A percentile compares a stretch with the other conserved stretches of the same genome.
Conservation (phyloP, 805 yeast species). For the Metschnikowia corniflorae region DNA sequence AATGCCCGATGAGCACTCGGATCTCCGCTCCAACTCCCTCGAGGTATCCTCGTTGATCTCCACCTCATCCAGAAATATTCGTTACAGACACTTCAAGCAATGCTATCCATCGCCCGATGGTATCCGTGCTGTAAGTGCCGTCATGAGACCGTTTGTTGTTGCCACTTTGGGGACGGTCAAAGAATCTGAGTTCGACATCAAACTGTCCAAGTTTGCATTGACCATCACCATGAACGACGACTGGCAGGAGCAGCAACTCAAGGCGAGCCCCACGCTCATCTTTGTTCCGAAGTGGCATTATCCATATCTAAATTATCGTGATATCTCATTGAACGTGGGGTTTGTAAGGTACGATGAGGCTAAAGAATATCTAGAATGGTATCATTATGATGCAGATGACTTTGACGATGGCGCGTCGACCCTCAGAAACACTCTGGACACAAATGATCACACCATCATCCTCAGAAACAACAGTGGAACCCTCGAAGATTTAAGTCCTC, state of each 20-base stretch:
- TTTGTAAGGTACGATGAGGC: conserved; percentile 47
- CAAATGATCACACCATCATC: conserved; percentile 28
- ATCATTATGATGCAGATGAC: conserved; percentile 40
- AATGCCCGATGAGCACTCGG: conserved; percentile 5
- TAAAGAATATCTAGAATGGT: conserved; percentile 66
- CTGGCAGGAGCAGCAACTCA: neutral
- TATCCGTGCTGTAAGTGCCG: conserved; percentile 69
- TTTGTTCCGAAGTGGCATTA: conserved; percentile 75
- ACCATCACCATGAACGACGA: conserved; percentile 32
- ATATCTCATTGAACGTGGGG: conserved; percentile 55
- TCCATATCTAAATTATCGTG: conserved; percentile 43
- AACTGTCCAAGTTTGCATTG: conserved; percentile 44
- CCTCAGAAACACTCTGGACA: conserved; percentile 9
- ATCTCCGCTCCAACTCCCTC: conserved; percentile 3
- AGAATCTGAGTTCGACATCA: conserved; percentile 57
- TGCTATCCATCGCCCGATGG: conserved; percentile 53
- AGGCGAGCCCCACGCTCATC: conserved; percentile 49
- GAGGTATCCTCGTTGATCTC: conserved; percentile 14
- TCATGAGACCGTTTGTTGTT: conserved; percentile 72
- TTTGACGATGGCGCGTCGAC: conserved; percentile 12
- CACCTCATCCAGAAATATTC: conserved; percentile 13
- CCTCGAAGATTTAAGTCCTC: conserved; percentile 22
- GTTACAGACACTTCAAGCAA: conserved; percentile 26
- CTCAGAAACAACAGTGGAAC: conserved; percentile 38
- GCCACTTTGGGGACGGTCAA: conserved; percentile 58